A percentile compares a stretch with the other conserved stretches of the same genome.
Conservation (phyloP, 495 filamentous ascomycete species). For the Neohortaea acidophila region DNA sequence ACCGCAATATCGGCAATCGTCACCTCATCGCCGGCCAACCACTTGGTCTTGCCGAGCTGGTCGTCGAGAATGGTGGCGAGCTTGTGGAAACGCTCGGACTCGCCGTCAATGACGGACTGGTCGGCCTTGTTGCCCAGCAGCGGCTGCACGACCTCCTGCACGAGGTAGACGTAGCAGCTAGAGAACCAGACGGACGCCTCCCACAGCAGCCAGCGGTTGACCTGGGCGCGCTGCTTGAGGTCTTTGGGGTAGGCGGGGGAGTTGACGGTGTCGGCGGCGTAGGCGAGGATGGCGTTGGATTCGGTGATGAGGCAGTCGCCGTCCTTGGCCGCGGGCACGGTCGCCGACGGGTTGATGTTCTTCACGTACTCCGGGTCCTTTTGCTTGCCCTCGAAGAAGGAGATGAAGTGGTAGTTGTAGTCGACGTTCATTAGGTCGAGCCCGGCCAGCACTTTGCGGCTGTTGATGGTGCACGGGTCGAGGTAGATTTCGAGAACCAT, state of each 20-base stretch:
- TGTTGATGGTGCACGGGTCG: slow-evolving; percentile 26
- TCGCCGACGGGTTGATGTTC: slow-evolving; percentile 24
- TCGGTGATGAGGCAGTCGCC: slow-evolving; percentile 23
- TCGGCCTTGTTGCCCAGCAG: slow-evolving; percentile 20
- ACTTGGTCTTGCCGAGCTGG: slow-evolving; percentile 24
- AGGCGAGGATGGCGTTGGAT: slow-evolving; percentile 27
- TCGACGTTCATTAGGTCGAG: slow-evolving; percentile 21
- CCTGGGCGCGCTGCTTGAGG: slow-evolving; percentile 18
- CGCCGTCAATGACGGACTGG: slow-evolving; percentile 18
- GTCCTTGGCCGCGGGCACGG: slow-evolving; percentile 23
- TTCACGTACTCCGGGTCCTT: slow-evolving; percentile 21
- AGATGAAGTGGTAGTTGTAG: slow-evolving; percentile 22
- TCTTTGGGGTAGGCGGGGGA: slow-evolving; percentile 21
- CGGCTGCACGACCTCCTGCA: slow-evolving; percentile 26
- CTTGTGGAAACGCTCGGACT: slow-evolving; percentile 18
- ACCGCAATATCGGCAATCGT: slow-evolving; percentile 28
- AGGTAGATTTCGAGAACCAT: slow-evolving; percentile 23
- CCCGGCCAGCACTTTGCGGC: slow-evolving; percentile 26
- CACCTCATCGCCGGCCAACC: slow-evolving; percentile 21
- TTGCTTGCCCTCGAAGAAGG: slow-evolving; percentile 24
- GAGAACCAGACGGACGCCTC: slow-evolving; percentile 23
- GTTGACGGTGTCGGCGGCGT: slow-evolving; percentile 20
- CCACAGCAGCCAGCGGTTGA: slow-evolving; percentile 27
- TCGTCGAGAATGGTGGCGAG: slow-evolving; percentile 22
- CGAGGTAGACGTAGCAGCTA: slow-evolving; percentile 24